Conservation (phyloP, 164 flowering plant species). For the Houttuynia cordata region DNA sequence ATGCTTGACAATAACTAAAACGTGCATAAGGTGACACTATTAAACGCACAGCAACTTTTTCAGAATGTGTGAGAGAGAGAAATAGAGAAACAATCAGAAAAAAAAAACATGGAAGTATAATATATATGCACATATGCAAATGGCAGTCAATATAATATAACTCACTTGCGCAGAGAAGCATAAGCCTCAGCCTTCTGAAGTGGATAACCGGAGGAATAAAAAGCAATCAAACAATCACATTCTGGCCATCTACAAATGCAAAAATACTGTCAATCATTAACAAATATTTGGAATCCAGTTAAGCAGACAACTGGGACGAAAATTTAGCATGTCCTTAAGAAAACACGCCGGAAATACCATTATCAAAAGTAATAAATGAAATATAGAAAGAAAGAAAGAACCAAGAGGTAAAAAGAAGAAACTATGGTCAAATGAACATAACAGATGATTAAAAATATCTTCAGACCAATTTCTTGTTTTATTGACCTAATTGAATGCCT, state of each 20-base stretch:
- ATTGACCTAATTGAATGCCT: neutral
- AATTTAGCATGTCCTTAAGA: neutral
- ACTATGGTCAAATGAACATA: no score
- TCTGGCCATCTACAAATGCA: conserved; percentile 72
- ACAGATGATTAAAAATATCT: no score
- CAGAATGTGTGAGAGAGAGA: no score
- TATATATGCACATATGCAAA: no score
- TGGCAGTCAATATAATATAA: neutral
- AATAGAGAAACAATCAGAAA: no score
- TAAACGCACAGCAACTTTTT: no score
- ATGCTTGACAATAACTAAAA: no score
- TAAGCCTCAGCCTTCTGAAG: conserved; percentile 89
- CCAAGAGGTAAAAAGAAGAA: neutral
- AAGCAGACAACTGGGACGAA: neutral
- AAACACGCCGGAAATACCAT: neutral
- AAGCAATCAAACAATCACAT: conserved; percentile 97
- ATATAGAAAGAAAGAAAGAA: neutral
- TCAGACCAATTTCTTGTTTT: neutral
- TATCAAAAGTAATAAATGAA: neutral
- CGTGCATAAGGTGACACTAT: no score
- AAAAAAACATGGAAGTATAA: neutral
- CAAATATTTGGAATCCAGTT: neutral
- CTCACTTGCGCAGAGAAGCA: conserved; percentile 86
- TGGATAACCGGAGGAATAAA: conserved; percentile 95
- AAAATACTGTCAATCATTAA: conserved; percentile 4